Base-by-base conservation (phyloP, 83 land plant genomes). In the Picea abies region DNA sequence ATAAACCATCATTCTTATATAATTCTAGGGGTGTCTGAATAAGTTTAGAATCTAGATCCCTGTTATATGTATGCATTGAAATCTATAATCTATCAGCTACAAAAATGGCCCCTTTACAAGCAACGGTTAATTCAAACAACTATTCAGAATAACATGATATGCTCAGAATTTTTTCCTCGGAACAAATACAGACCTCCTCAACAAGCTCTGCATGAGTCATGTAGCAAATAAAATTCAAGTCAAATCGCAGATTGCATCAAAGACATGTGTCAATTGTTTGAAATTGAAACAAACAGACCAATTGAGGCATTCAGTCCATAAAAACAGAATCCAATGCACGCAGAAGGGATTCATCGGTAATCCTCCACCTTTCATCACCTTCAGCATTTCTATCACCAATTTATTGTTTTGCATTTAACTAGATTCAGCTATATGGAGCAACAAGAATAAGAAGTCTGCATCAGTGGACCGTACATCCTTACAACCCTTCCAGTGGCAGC, bases 331-430 rank as follows among this genome's bases (percentile, higher is more conserved):
- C 49, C 26, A 75, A 47, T 73, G 77, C 25, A 44, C 47, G 56
- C 77, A 9, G 77, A 73, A 73, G 77, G 77, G 77, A 73, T 44
- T 73, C 77, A 73, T 73, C 11, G 58, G 77, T 44, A 73, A 73
- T n/a, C 60, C 77, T 72, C 77, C 77, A 73, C 77, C 77, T 73
- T 73, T 73, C 77, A 44, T 49, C 77, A 47, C 47, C 22, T 25
- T 4, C 47, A 41, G 44, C 77, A 41, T 19, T 56, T 12, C 58
- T 56, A 56, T 56, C 58, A 56, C 58, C n/a, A 73, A 3, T 22
- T 73, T 73, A 73, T 73, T 73, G 77, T n/a, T 39, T 73, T 10
- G 58, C 23, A 73, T 73, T 73, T 20, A 73, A 73, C 77, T 73
- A 73, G 44, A 73, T 41, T 73, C 26, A 22, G 25, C 58, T 73